Conservation (phyloP, 2,329 filamentous ascomycete genomes). For the Trichophyton equinum region DNA sequence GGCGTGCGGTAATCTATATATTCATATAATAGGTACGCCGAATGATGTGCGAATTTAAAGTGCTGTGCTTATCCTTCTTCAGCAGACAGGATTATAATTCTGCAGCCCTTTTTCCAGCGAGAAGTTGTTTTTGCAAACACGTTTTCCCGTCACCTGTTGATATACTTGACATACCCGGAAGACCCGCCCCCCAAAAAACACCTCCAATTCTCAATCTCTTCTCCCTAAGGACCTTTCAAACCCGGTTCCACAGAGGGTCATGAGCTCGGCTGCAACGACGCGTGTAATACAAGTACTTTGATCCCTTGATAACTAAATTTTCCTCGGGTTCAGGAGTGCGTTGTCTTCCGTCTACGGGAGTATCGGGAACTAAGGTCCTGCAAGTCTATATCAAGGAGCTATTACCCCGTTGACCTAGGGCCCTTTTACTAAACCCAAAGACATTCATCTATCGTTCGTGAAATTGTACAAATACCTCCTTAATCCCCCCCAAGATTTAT, state of each 20-base stretch:
- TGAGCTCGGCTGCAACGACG: conserved; percentile 3
- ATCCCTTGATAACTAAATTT: background rate
- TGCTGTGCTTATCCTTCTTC: background rate
- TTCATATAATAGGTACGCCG: background rate
- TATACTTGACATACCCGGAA: background rate
- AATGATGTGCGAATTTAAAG: conserved; percentile 5
- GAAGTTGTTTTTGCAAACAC: background rate
- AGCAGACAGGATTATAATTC: conserved; percentile 2
- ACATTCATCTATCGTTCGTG: background rate
- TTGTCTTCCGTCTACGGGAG: conserved; percentile 2
- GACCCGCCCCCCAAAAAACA: background rate
- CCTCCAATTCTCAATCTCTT: background rate
- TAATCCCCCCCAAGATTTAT: background rate
- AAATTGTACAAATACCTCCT: background rate
- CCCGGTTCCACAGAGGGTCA: background rate
- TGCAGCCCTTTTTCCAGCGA: background rate
- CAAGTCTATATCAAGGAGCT: background rate
- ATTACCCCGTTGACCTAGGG: background rate
- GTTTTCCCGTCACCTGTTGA: background rate
- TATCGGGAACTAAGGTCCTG: background rate
- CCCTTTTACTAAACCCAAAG: background rate
- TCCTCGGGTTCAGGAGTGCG: background rate
- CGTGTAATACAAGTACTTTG: conserved; percentile 2
- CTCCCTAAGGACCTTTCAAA: background rate
- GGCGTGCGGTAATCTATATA: background rate